Conservation (phyloP, 2,329 filamentous ascomycete species). For the Hymenoscyphus albidus region DNA sequence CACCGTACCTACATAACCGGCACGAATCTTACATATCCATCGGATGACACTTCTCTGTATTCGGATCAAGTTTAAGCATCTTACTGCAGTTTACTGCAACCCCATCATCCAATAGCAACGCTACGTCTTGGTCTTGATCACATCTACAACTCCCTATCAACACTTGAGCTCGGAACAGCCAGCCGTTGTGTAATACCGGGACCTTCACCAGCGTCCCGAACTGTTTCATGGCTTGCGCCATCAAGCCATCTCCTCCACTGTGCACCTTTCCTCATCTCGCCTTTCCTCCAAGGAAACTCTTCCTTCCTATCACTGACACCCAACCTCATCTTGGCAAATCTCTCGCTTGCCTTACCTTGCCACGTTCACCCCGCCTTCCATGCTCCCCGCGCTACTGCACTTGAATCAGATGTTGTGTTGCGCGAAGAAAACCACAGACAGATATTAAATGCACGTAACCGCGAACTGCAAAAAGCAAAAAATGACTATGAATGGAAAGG, state of each 20-base stretch:
- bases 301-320: not conserved
- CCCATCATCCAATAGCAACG: not conserved
- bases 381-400: not conserved
- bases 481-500: too few species aligned
- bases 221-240: constrained; percentile 9
- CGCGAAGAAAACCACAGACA: not conserved
- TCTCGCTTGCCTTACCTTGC: not conserved
- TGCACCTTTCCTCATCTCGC: not conserved
- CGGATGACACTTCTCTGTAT: not conserved
- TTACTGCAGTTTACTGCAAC: constrained; percentile 5
- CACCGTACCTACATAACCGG: not conserved
- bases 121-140: not conserved
- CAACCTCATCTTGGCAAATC: not conserved
- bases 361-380: not conserved
- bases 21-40: not conserved
- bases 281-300: not conserved
- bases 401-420: not conserved
- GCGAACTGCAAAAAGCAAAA: constrained; percentile 10
- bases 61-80: constrained; percentile 8
- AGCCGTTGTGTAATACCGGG: constrained; percentile 8
- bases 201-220: constrained; percentile 5
- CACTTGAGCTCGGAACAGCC: constrained; percentile 1
- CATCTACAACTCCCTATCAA: not conserved
- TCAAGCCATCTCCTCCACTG: constrained; percentile 3
- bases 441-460: constrained; percentile 8